Base-by-base conservation (phyloP, 2,329 filamentous ascomycete species). In the Trichoderma sp. region DNA sequence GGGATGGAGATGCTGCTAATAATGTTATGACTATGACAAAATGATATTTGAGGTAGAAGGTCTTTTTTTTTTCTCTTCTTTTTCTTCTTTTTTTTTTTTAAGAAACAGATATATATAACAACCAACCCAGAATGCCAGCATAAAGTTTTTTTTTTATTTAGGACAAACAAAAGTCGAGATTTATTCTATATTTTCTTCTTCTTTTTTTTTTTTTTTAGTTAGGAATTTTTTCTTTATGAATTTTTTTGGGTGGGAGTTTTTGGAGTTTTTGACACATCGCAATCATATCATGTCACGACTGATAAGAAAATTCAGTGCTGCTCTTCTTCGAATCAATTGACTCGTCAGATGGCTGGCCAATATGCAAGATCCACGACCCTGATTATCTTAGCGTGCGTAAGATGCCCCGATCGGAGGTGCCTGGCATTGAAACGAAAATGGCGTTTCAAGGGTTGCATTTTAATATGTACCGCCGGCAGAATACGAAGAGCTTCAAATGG, bases 371-470 rank as follows among this genome's bases (percentile, higher is more conserved):
- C 60, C 25, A 32, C 17, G 48, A 37, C 60, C 48, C 60, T 64
- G 60, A 42, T 48, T 60, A 37, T 7, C 25, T 39, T 64, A 42
- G 60, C 58, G 58, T 32, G 56, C 17, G 9, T 27, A 35, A 60
- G 42, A 34, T 48, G 35, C n/a, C 17, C 59, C 59, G 59, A 63
- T 52, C 59, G 32, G 59, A 10, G 42, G 58, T 64, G 60, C 60
- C 60, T 64, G 58, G 39, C 58, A 50, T 32, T 60, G 58, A 60
- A 60, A 60, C 58, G 39, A 50, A 29, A 12, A 50, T 34, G 39
- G 58, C 39, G 60, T 64, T 64, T 64, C 60, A 64, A 64, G 60
- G 60, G 60, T 54, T 54, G 25, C 35, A 54, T 52, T 52, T 50
- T 29, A 52, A 37, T 50, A 25, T 52, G 13, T 53, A 19, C 32